Evolutionary conservation across 2,329 filamentous ascomycete species (phyloP).

Genomic region (Colletotrichum noveboracense): DNA sequence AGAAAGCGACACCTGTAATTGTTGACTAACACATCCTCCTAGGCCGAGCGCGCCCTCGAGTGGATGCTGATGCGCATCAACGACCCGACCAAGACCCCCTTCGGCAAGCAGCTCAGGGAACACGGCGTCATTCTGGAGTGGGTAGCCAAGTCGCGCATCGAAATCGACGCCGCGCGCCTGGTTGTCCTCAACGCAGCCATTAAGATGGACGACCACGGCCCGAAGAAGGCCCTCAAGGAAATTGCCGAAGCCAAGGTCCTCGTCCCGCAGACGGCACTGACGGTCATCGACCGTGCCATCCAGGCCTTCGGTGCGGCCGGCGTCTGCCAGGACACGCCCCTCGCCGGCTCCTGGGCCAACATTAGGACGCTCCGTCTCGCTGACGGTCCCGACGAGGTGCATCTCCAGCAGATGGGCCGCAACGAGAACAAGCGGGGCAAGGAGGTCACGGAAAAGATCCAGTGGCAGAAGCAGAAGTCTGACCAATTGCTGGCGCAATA

Average conservation of each 20-base stretch:
- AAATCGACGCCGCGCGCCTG: slow-evolving; percentile 91
- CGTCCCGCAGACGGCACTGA: slow-evolving; percentile 80
- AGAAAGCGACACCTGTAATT: neutral
- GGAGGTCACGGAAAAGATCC: slow-evolving; percentile 65
- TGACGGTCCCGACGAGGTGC: slow-evolving; percentile 97
- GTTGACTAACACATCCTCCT: neutral
- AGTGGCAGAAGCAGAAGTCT: slow-evolving; percentile 68
- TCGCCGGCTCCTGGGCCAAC: slow-evolving; percentile 82
- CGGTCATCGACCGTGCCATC: slow-evolving; percentile 91
- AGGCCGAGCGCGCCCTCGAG: slow-evolving; percentile 88
- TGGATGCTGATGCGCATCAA: slow-evolving; percentile 96
- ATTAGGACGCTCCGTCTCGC: slow-evolving; percentile 85
- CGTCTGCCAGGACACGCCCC: slow-evolving; percentile 91
- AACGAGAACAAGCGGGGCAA: slow-evolving; percentile 78
- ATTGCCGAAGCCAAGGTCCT: slow-evolving; percentile 96
- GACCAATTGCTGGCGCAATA: slow-evolving; percentile 70
- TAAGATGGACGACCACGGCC: slow-evolving; percentile 88
- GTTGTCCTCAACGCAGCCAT: slow-evolving; percentile 93
- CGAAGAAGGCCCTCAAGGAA: slow-evolving; percentile 89
- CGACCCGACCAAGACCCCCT: slow-evolving; percentile 88
- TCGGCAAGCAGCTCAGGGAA: slow-evolving; percentile 84
- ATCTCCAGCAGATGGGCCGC: slow-evolving; percentile 78
- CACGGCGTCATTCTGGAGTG: slow-evolving; percentile 96
- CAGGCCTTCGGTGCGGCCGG: slow-evolving; percentile 92
- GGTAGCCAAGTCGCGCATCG: slow-evolving; percentile 89